phyloP scores from a whole-genome alignment of 495 filamentous ascomycete genomes.

The Stereocaulon alpinum region DNA sequence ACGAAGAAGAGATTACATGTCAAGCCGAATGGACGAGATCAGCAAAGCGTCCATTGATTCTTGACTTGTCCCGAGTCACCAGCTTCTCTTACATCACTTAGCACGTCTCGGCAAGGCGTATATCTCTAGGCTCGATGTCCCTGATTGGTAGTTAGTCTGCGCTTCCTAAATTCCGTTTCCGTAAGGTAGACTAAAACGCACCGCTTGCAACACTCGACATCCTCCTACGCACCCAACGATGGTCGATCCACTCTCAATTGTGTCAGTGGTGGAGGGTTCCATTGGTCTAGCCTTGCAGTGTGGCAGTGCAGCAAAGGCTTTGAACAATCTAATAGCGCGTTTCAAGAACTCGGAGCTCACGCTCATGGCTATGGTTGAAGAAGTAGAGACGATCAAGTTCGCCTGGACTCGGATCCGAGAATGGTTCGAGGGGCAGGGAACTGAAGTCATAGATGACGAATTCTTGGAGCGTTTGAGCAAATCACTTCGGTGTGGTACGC shows the following conservation, averaged over 20 bases:
- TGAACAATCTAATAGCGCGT: conserved; percentile 21
- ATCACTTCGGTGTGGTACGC: conserved; percentile 32
- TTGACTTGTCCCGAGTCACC: no score
- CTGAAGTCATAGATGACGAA: conserved; percentile 20
- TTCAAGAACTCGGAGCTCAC: conserved; percentile 34
- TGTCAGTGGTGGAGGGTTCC: background rate
- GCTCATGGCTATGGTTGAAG: conserved; percentile 31
- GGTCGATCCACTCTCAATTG: conserved; percentile 1
- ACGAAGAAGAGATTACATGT: no score
- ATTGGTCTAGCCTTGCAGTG: conserved; percentile 2
- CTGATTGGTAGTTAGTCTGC: no score
- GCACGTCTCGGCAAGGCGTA: no score
- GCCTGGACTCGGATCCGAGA: conserved; percentile 33
- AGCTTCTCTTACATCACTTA: no score
- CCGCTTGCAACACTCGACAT: background rate
- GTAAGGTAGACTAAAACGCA: background rate
- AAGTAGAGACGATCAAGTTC: conserved; percentile 31
- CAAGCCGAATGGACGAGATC: no score
- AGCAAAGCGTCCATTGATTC: no score
- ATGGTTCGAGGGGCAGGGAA: conserved; percentile 24
- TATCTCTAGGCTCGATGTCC: no score
- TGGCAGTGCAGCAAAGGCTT: background rate
- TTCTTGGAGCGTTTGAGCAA: conserved; percentile 28
- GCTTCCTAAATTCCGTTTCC: no score
- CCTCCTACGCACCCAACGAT: background rate